Evolutionary conservation across 345 rosid species (phyloP).

Genomic region (Citrus australasica): DNA sequence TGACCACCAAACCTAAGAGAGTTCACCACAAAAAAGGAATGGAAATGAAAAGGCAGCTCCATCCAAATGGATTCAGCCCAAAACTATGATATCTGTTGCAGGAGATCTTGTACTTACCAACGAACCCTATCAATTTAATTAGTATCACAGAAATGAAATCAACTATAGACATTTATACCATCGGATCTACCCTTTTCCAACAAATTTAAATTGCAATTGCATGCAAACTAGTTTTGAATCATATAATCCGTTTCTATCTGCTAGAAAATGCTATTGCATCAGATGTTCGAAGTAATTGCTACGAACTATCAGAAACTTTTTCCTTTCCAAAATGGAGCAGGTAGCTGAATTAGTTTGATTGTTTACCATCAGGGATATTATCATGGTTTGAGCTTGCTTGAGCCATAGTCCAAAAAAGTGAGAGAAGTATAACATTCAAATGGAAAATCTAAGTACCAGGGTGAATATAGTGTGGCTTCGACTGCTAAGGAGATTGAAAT

Average conservation of each 20-base stretch:
- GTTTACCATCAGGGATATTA: neutral
- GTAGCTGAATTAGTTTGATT: neutral
- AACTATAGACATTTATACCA: neutral
- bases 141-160: neutral
- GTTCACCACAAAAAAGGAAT: neutral
- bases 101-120: neutral
- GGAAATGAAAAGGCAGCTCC: neutral
- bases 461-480: constrained; percentile 97
- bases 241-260: constrained; percentile 18
- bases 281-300: neutral
- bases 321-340: neutral
- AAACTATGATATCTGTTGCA: neutral
- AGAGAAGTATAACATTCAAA: neutral
- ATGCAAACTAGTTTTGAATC: constrained; percentile 10
- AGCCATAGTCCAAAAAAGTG: neutral
- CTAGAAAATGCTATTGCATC: constrained; percentile 2
- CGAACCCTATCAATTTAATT: neutral
- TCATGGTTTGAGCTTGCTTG: too few species aligned
- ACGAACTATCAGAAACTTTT: neutral
- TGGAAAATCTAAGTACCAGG: constrained; percentile 40
- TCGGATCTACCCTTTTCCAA: neutral
- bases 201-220: neutral
- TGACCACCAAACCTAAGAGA: neutral
- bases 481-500: constrained; percentile 92
- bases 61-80: neutral